phyloP scores from a whole-genome alignment of 768 basidiomycete species.

The Termitomyces sp. region DNA sequence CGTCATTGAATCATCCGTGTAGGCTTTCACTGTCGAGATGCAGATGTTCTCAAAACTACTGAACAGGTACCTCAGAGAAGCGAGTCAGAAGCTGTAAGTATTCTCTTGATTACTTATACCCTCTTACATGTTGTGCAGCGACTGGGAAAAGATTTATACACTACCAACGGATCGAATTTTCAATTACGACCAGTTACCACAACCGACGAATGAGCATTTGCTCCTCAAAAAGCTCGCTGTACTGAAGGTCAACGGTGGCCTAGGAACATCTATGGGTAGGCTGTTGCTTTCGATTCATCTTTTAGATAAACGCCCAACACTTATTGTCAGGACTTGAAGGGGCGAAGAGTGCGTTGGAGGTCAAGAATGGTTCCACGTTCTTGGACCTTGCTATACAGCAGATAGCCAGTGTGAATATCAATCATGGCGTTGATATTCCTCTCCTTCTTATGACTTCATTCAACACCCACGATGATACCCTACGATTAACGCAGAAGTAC shows the following conservation, averaged over 20 bases:
- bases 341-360: conserved; percentile 82
- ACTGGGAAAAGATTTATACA: conserved; percentile 14
- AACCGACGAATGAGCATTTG: conserved; percentile 50
- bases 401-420: conserved; percentile 80
- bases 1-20: conserved; percentile 18
- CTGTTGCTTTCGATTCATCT: conserved; percentile 1
- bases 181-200: conserved; percentile 57
- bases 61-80: conserved; percentile 71
- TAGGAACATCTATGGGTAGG: conserved; percentile 77
- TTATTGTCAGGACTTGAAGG: conserved; percentile 55
- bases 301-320: conserved; percentile 16
- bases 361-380: conserved; percentile 85
- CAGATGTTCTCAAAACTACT: conserved; percentile 79
- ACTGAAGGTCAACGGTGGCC: conserved; percentile 82
- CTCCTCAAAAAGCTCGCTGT: conserved; percentile 17
- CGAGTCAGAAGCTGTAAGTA: conserved; percentile 64
- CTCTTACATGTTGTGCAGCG: conserved; percentile 3
- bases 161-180: conserved; percentile 61
- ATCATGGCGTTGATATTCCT: conserved; percentile 69
- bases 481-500: conserved; percentile 84
- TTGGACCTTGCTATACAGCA: conserved; percentile 81
- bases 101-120: background rate
- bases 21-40: conserved; percentile 76
- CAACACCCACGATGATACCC: conserved; percentile 87
- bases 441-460: conserved; percentile 93